These are phyloP conservation scores for Salisapilia sapeloensis DNA, from an alignment of 352 stramenopile species.

Conservation along the genomic window DNA sequence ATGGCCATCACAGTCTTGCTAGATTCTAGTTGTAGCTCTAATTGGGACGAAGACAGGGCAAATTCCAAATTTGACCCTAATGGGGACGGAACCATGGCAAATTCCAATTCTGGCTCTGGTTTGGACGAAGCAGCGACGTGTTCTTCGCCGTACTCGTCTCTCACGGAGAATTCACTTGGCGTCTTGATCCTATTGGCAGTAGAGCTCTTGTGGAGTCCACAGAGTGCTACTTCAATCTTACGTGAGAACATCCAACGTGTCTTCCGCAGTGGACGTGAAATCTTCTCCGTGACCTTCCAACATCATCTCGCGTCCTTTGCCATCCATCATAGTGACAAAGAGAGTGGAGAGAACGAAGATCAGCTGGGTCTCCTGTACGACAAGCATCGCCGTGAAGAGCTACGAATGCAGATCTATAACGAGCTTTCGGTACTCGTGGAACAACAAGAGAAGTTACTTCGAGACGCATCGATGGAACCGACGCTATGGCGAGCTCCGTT, in stretches of 20 bases:
- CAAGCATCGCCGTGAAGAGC: slow-evolving; percentile 2
- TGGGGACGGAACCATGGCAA: too few species aligned
- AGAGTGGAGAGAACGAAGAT: too few species aligned
- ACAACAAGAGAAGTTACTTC: slow-evolving; percentile 26
- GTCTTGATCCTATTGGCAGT: slow-evolving; percentile 51
- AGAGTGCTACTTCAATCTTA: slow-evolving; percentile 29
- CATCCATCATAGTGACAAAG: slow-evolving; percentile 6
- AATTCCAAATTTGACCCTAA: too few species aligned
- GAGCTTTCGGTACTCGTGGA: slow-evolving; percentile 15
- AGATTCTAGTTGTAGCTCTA: slow-evolving; percentile 25
- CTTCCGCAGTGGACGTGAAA: slow-evolving; percentile 16
- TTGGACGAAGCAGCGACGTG: slow-evolving; percentile 4
- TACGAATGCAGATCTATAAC: slow-evolving; percentile 20
- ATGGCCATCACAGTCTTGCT: slow-evolving; percentile 44
- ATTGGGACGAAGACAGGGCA: too few species aligned
- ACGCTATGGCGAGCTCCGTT: slow-evolving; percentile 35
- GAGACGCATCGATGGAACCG: slow-evolving; percentile 29
- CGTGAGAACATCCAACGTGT: slow-evolving; percentile 34
- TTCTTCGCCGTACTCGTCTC: slow-evolving; percentile 27
- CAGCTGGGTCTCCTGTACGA: slow-evolving; percentile 1
- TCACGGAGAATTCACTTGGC: slow-evolving; percentile 48
- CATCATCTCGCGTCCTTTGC: slow-evolving; percentile 51
- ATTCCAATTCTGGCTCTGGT: slow-evolving; percentile 2
- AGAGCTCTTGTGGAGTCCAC: slow-evolving; percentile 21
- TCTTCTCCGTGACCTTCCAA: slow-evolving; percentile 22